Evolutionary conservation across 306 rosid species (phyloP).

Genomic region (Trichosanthes truncata): DNA sequence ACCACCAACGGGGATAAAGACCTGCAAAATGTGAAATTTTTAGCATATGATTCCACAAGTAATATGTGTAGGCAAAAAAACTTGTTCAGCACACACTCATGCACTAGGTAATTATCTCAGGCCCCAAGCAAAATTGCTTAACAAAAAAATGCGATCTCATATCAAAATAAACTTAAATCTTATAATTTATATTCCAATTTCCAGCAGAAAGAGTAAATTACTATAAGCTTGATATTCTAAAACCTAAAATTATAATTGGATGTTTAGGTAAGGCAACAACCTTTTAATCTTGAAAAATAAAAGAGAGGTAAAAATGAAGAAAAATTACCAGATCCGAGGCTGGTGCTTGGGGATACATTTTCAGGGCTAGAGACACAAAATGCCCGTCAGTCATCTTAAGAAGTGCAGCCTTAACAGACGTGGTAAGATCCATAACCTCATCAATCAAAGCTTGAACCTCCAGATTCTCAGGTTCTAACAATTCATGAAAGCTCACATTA

Average conservation of each 20-base stretch:
- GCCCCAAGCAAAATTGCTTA: neutral
- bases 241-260: neutral
- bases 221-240: neutral
- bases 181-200: neutral
- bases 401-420: slow-evolving; percentile 38
- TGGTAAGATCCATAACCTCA: slow-evolving; percentile 50
- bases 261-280: neutral
- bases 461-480: slow-evolving; percentile 37
- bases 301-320: neutral
- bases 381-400: slow-evolving; percentile 54
- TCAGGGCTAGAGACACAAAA: slow-evolving; percentile 64
- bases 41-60: neutral
- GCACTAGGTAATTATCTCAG: neutral
- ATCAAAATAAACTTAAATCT: neutral
- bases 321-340: slow-evolving; percentile 48
- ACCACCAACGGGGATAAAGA: slow-evolving; percentile 50
- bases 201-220: neutral
- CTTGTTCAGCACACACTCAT: neutral
- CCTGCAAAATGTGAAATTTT: slow-evolving; percentile 39
- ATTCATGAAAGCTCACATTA: slow-evolving; percentile 51
- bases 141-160: neutral
- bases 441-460: slow-evolving; percentile 24
- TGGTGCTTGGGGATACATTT: slow-evolving; percentile 67
- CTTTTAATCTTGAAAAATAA: neutral
- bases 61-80: neutral